Evolutionary conservation across 2,329 filamentous ascomycete species (phyloP).

Genomic region (Ceratocystis papillata): DNA sequence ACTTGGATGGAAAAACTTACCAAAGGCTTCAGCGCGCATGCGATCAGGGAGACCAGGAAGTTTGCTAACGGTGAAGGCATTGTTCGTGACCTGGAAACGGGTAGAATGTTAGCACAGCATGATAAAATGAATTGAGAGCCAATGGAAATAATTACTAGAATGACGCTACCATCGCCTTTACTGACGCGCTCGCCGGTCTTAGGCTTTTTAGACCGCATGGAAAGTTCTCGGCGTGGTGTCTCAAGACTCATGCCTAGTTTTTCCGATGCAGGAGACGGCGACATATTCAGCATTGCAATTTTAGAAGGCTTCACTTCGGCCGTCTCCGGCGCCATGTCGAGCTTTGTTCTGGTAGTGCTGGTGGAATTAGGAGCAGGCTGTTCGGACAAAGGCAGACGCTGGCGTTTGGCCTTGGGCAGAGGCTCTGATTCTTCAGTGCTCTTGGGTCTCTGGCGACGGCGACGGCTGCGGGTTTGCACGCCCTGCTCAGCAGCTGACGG

Average conservation of each 20-base stretch:
- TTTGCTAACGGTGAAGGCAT: conserved; percentile 75
- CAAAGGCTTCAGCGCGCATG: conserved; percentile 53
- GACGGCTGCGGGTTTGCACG: conserved; percentile 38
- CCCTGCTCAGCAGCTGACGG: conserved; percentile 40
- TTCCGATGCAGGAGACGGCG: conserved; percentile 26
- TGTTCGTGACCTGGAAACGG: conserved; percentile 60
- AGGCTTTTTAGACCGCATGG: conserved; percentile 50
- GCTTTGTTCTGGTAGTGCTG: conserved; percentile 25
- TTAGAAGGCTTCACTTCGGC: conserved; percentile 47
- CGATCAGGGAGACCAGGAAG: conserved; percentile 71
- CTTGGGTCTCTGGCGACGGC: conserved; percentile 49
- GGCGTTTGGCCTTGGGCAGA: conserved; percentile 54
- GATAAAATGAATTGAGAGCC: background rate
- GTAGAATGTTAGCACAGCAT: background rate
- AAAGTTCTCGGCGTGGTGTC: conserved; percentile 41
- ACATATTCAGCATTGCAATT: conserved; percentile 35
- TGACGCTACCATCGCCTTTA: conserved; percentile 57
- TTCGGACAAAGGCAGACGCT: conserved; percentile 47
- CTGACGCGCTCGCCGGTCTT: conserved; percentile 51
- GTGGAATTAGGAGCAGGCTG: conserved; percentile 29
- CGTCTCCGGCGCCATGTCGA: conserved; percentile 43
- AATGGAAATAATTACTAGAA: conserved; percentile 41
- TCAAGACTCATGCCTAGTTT: conserved; percentile 38
- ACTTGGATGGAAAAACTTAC: conserved; percentile 38
- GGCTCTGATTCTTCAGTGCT: conserved; percentile 45